phyloP scores from a whole-genome alignment of 2,329 filamentous ascomycete species.

The Cladosporium sp. region DNA sequence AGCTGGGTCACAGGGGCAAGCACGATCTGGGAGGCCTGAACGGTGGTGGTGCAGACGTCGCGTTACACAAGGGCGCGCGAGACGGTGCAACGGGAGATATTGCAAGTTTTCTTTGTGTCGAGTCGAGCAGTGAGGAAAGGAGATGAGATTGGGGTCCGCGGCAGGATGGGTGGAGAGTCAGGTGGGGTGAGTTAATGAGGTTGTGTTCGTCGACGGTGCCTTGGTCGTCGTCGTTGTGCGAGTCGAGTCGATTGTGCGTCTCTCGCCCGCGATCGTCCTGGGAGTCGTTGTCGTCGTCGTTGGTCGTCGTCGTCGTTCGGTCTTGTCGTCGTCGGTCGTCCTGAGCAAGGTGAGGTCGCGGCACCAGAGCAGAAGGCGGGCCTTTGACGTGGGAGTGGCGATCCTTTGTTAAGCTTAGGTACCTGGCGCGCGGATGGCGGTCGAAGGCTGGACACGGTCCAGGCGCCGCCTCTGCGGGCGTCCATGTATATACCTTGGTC shows the following conservation, averaged over 20 bases:
- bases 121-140: constrained; percentile 18
- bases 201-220: not conserved
- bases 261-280: not conserved
- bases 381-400: constrained; percentile 38
- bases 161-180: not conserved
- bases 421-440: constrained; percentile 44
- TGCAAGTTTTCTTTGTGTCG: constrained; percentile 30
- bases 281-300: not conserved
- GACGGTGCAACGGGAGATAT: constrained; percentile 23
- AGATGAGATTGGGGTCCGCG: constrained; percentile 4
- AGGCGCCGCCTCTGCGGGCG: constrained; percentile 23
- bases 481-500: constrained; percentile 20
- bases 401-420: constrained; percentile 50
- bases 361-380: constrained; percentile 13
- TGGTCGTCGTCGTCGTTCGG: constrained; percentile 1
- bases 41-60: constrained; percentile 46
- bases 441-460: constrained; percentile 43
- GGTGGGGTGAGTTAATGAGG: constrained; percentile 1
- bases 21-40: constrained; percentile 38
- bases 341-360: constrained; percentile 23
- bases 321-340: not conserved
- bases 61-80: constrained; percentile 36
- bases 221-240: not conserved
- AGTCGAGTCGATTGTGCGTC: not conserved
- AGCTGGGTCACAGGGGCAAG: constrained; percentile 31